Conservation (phyloP, 345 rosid species). For the Erucastrum elatum region DNA sequence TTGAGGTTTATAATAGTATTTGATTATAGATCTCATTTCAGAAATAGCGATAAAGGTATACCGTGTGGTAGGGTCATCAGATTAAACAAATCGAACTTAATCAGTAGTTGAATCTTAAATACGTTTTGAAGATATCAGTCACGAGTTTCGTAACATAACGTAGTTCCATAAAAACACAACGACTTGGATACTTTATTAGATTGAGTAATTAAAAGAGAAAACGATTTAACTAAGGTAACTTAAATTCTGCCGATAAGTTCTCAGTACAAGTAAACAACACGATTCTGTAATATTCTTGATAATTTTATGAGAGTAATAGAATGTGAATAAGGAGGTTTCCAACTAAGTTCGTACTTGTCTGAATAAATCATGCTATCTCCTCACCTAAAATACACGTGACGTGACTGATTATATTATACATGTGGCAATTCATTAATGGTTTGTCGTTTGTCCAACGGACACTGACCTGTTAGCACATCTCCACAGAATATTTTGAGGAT, state of each 20-base stretch:
- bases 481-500: constrained; percentile 18
- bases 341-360: neutral
- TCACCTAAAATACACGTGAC: constrained; percentile 33
- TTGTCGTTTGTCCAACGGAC: constrained; percentile 34
- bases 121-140: neutral
- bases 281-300: neutral
- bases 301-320: neutral
- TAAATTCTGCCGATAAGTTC: neutral
- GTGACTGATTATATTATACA: constrained; percentile 6
- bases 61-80: neutral
- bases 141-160: neutral
- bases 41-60: neutral
- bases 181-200: neutral
- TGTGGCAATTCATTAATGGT: constrained; percentile 29
- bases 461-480: constrained; percentile 30
- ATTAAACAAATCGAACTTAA: neutral
- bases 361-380: constrained; percentile 8
- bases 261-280: neutral
- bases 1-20: neutral
- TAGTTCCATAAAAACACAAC: constrained; percentile 1
- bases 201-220: neutral
- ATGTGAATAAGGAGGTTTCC: constrained; percentile 17
- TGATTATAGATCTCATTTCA: neutral
- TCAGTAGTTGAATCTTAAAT: neutral
- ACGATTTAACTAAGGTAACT: neutral